A percentile compares a stretch with the other conserved stretches of the same genome.
Conservation (phyloP, 495 filamentous ascomycete genomes). For the Diplogelasinospora grovesii region DNA sequence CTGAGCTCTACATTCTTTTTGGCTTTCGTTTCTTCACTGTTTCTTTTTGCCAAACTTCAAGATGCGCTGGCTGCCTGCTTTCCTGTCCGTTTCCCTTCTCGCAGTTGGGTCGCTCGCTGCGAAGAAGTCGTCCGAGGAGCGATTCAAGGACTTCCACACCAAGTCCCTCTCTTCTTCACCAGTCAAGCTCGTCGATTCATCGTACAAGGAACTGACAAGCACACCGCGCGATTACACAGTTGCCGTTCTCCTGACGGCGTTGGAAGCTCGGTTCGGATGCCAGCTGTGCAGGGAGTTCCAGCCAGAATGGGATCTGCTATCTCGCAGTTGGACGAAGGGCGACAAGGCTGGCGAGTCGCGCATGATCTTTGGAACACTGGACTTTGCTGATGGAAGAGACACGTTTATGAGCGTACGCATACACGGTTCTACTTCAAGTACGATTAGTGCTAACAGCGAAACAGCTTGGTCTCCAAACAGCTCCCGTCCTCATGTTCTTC, state of each 20-base stretch:
- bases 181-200: slow-evolving; percentile 66
- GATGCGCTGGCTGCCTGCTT: slow-evolving; percentile 52
- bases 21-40: not conserved
- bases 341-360: slow-evolving; percentile 66
- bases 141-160: slow-evolving; percentile 61
- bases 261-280: slow-evolving; percentile 81
- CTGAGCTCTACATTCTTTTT: slow-evolving; percentile 3
- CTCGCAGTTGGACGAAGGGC: slow-evolving; percentile 79
- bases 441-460: not conserved
- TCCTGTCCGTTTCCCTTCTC: slow-evolving; percentile 49
- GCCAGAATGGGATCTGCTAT: slow-evolving; percentile 87
- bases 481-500: slow-evolving; percentile 83
- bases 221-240: slow-evolving; percentile 77
- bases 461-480: slow-evolving; percentile 90
- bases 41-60: slow-evolving; percentile 17
- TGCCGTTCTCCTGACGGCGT: slow-evolving; percentile 78
- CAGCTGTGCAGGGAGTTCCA: slow-evolving; percentile 83
- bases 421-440: not conserved
- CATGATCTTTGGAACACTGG: slow-evolving; percentile 76
- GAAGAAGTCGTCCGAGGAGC: slow-evolving; percentile 46
- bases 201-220: slow-evolving; percentile 67
- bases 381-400: slow-evolving; percentile 77
- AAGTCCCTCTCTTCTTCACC: slow-evolving; percentile 60
- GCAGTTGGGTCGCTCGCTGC: slow-evolving; percentile 48
- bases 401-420: slow-evolving; percentile 78